Base-by-base conservation (phyloP, 169 alveolate genomes). In the Plasmodium adleri region DNA sequence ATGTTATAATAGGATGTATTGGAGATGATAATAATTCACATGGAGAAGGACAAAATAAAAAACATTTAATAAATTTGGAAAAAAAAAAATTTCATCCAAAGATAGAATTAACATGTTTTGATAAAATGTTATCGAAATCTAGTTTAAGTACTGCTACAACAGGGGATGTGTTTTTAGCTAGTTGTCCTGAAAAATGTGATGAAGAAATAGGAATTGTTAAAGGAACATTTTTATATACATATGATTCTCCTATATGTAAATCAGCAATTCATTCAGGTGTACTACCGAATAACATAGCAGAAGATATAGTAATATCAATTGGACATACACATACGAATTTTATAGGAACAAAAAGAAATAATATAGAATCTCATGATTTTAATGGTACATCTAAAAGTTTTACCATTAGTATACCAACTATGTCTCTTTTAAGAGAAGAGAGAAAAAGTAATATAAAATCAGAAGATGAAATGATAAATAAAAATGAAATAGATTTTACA, bases 261-360 rank as follows among this genome's bases (percentile, higher is more conserved):
- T 97, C 98, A 6, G 98, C 98, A n/a, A 94, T 95, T 56, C 98
- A 96, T 59, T 94, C 97, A 45, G 98, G 98, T 5, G 97, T 93
- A 17, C 62, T 96, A 12, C 80, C 88, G 5, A 72, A 75, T 45
- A 68, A 78, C 3, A 96, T 95, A 15, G 96, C 97, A 17, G 95
- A 93, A 47, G 88, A 93, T 20, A 72, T 90, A 8, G 90, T 92
- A 60, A 88, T 93, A 13, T 78, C 75, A 54, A 74, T 93, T 58
- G 68, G 74, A 0, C 93, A 73, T 73, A 88, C 26, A 32, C 83
- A 59, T 43, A 64, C 59, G 9, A 70, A 32, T 15, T 83, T 83
- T 70, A 20, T 83, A 49, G 86, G 91, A 39, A 83, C 91, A 3
- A 83, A 68, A 20, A 58, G 91, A 70, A 83, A 83, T 24, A 59